Evolutionary conservation across 2,329 filamentous ascomycete genomes (phyloP).

Genomic region (Colletotrichum plurivorum): DNA sequence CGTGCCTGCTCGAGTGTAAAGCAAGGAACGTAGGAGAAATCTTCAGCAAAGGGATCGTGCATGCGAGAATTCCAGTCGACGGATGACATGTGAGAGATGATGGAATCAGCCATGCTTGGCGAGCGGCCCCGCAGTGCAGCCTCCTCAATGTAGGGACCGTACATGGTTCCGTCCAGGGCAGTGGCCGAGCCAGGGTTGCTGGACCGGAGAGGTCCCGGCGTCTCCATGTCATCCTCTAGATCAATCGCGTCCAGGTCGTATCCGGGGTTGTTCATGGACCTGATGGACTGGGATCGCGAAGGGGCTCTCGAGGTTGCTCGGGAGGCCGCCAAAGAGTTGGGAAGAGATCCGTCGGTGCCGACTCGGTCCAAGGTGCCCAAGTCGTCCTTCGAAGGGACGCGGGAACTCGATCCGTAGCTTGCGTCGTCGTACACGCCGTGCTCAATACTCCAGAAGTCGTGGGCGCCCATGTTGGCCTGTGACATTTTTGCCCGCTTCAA

Average conservation of each 20-base stretch:
- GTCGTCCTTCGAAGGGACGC: slow-evolving; percentile 58
- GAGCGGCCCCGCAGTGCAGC: slow-evolving; percentile 75
- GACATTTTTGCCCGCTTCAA: slow-evolving; percentile 70
- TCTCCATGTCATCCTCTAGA: slow-evolving; percentile 67
- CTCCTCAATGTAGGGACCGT: slow-evolving; percentile 76
- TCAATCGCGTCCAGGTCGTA: slow-evolving; percentile 33
- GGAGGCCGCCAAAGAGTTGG: slow-evolving; percentile 55
- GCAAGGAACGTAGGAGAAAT: slow-evolving; percentile 93
- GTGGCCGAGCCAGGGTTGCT: slow-evolving; percentile 63
- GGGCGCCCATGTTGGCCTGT: slow-evolving; percentile 63
- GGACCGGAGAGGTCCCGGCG: slow-evolving; percentile 66
- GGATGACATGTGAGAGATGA: slow-evolving; percentile 78
- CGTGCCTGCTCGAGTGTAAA: slow-evolving; percentile 89
- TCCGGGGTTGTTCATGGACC: slow-evolving; percentile 50
- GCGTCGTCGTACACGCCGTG: slow-evolving; percentile 75
- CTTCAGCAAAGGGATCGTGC: slow-evolving; percentile 82
- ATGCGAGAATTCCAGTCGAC: slow-evolving; percentile 70
- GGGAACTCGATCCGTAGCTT: slow-evolving; percentile 56
- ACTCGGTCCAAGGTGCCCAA: slow-evolving; percentile 51
- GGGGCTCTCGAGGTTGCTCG: slow-evolving; percentile 61
- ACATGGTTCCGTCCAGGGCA: slow-evolving; percentile 84
- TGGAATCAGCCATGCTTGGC: slow-evolving; percentile 85
- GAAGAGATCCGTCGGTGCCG: slow-evolving; percentile 51
- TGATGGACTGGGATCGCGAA: slow-evolving; percentile 63
- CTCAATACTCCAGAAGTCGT: slow-evolving; percentile 87